Evolutionary conservation across 768 basidiomycete genomes (phyloP), one percentile per base, ranked within the genome.

Genomic region (Suillus americanus): DNA sequence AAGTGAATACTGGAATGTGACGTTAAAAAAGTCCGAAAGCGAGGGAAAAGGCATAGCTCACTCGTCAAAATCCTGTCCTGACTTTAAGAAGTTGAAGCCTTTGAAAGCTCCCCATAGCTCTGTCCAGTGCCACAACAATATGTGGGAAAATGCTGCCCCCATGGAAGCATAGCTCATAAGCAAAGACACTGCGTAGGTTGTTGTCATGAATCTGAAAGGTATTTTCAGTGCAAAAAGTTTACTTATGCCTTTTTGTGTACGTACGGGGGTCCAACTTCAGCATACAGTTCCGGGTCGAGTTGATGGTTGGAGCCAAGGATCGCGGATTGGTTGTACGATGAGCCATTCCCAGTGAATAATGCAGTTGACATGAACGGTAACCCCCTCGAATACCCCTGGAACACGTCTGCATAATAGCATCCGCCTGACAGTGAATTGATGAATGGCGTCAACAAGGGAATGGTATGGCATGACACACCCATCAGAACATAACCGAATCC

Each of bases 101-200:
- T 45, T 64, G 64, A 73, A 67, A 16, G 69, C 54, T 5, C 50
- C 60, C 71, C 69, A 73, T n/a, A 73, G 65, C 64, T 86, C 83
- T 7, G 74, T 73, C 83, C 82, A 85, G 67, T 85, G 77, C 84
- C 83, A 86, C 28, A 86, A 66, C 20, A 82, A 67, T 12, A 86
- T 74, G 64, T 82, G 83, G 3, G 81, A 82, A 41, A 85, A 77
- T 2, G 83, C 81, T 9, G 66, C 64, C 7, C 66, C 66, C 56
- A 65, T 65, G 25, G 66, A 62, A 48, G 65, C 61, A 41, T 67
- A 67, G 57, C 50, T 62, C n/a, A 60, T 53, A 8, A 67, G 61
- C 25, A 54, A 28, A 14, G 66, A 67, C 14, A 67, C 57, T 33
- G 66, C 64, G 37, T 66, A 67, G 25, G 66, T 67, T 51, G 66